Evolutionary conservation across 1,284 basidiomycete genomes (phyloP), one percentile per base, ranked within the genome.

Genomic region (Fomitiporia mediterranea): DNA sequence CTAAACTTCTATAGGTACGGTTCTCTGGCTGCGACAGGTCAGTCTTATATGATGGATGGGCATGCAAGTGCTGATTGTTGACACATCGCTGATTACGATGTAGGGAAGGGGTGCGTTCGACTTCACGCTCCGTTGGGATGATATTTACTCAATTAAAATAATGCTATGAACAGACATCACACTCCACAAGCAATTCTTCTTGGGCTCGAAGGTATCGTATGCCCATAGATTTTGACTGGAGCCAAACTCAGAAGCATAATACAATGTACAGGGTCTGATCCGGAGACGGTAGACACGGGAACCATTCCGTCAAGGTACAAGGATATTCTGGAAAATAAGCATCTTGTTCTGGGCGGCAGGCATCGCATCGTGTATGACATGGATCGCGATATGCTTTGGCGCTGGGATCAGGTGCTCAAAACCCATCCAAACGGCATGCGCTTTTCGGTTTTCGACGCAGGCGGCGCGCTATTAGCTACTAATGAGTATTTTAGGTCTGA

Each of bases 181-280:
- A 97, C 94, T 0, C 94, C 94, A 0, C 91, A 96, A 70, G 94
- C 94, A 2, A 85, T 98, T 61, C 80, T 97, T 39, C 82, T 96
- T 23, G 94, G 94, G 8, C 76, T 97, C 27, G 92, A 96, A 80
- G 93, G 89, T 74, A 34, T 38, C 8, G 19, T 37, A 8, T 37
- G 8, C 56, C 42, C 15, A 32, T 61, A 13, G 39, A 54, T 44
- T 35, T 19, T 39, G 44, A 3, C 37, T 38, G 52, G 53, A 2
- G 39, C 25, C 40, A 43, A 8, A 19, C 8, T 25, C 8, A 43
- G 42, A 15, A 23, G 7, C 17, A 4, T 64, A 67, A 55, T n/a
- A 48, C 25, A 23, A 25, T 21, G 7, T 47, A 13, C 60, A 83
- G 81, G 85, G 28, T 89, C 86, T 25, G 87, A 89, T 66, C 88